Evolutionary conservation across 2,329 filamentous ascomycete species (phyloP), one percentile per base, ranked within the genome.

Genomic region (Capronia epimyces): DNA sequence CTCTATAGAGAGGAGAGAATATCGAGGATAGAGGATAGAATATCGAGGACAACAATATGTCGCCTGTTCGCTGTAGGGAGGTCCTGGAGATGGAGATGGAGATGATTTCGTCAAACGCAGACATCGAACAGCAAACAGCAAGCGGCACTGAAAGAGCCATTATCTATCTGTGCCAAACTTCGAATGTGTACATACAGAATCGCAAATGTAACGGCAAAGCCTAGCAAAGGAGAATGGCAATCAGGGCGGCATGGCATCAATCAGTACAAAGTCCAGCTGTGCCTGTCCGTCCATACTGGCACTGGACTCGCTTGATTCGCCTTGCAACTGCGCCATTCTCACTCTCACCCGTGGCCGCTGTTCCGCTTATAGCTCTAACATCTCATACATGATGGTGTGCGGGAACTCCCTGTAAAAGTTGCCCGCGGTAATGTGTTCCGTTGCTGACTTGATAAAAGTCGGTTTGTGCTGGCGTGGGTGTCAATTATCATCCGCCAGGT

Each of bases 331-430:
- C 25, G 34, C 46, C 47, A 53, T 53, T 21, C 47, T 41, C 47
- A 53, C 50, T 21, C 47, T 41, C 16, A 20, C 32, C 47, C 20
- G 36, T 42, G 31, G 22, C 20, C 22, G 20, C 27, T 46, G 25
- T 46, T 18, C 7, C 20, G 34, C 15, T 50, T 42, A 31, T 46
- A 25, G 25, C 43, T 51, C 24, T 42, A 51, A 37, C 36, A 46
- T 46, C 27, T 44, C 41, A 25, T 51, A 51, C 49, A 51, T 52
- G 21, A 48, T 29, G 16, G 3, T 5, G 3, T 5, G 39, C 20
- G 13, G 39, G 20, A 15, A 42, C 9, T 8, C 29, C 7, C n/a
- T 32, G 29, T 32, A 32, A n/a, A 9, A 3, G 7, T 32, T 32
- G 7, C 29, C 29, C 29, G 29, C 12, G 29, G 29, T n/a, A 12